Evolutionary conservation across 495 filamentous ascomycete species (phyloP), one percentile per base, ranked within the genome.

Genomic region (Cryomyces antarcticus): DNA sequence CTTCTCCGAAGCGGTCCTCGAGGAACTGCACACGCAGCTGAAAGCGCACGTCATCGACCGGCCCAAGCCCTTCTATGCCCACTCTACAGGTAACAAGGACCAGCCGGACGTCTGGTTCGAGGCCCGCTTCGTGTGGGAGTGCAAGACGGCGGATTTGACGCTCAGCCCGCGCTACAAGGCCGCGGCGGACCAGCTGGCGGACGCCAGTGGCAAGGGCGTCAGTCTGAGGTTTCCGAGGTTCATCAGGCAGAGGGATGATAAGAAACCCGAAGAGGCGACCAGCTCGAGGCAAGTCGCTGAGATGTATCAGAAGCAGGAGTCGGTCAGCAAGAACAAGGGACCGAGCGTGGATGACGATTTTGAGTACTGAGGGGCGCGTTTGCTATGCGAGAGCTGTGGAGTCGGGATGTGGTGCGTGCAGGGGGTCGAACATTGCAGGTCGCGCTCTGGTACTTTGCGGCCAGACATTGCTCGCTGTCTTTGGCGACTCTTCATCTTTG

Each of bases 71-170:
- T 97, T 93, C 60, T 97, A 95, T 57, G 64, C 73, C 1, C 92
- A 97, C 55, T 82, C 78, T 5, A 68, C 65, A 1, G 82, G 80
- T 27, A 76, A 77, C 30, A 87, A 92, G 52, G 80, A 93, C 52
- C 89, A 96, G 58, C 89, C 89, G 1, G 92, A 97, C 57, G 88
- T 97, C 30, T 97, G 89, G 89, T 92, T 97, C 57, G 89, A 96
- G 61, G 83, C 88, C 4, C 74, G 75, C 28, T 72, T 81, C 37
- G 92, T 97, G 2, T 97, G 89, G 89, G 89, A 97, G 60, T 86
- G 96, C 47, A 95, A 88, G 62, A 85, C 88, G 9, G 89, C 89
- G 3, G 89, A 96, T 69, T 59, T 97, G 52, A 95, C 86, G 4
- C 70, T 97, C 5, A 86, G 79, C 48, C 89, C 89, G 34, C 68